Evolutionary conservation across 202 grass and related monocot species (phyloP), one percentile per base, ranked within the genome.

Genomic region (Carex sylvatica): DNA sequence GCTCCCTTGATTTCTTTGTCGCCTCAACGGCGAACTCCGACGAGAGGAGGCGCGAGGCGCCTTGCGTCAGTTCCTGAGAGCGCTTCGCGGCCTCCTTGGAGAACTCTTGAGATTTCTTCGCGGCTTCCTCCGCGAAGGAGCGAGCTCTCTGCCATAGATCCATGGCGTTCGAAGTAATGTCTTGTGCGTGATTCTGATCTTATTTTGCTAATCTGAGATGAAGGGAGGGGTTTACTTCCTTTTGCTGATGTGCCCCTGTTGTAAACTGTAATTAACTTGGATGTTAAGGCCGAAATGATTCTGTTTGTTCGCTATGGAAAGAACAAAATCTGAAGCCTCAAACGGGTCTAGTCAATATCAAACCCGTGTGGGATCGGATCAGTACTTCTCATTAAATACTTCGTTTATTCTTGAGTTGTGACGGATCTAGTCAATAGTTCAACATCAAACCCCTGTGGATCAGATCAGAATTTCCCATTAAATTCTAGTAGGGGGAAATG

Each of bases 121-220:
- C 89, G 22, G 92, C 85, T 85, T 99, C 96, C 63, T 92, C 96
- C 74, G 93, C 96, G 88, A 99, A 99, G 52, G 86, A 81, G 63
- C 89, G 87, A 19, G 96, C 96, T 82, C 78, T 87, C 86, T 89
- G 85, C 96, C 96, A 99, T 65, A 99, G 92, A 96, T 96, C 96
- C 96, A 99, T 99, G 44, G 84, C 52, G 13, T 3, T 19, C n/a
- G 36, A 71, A 62, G 42, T 11, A 38, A 53, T 47, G 11, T 69
- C 0, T 18, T 68, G 4, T 66, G 58, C 49, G 40, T 68, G 58
- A 65, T 82, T 80, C 54, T 60, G 49, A 40, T 64, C 59, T 80
- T 59, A 11, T 53, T 79, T 61, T 49, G 40, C 69, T 18, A 72
- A 72, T 72, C 69, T 51, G 40, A 24, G 36, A 82, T 68, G 12